Conservation (phyloP, 2,329 filamentous ascomycete species). For the Pseudogymnoascus sp. region DNA sequence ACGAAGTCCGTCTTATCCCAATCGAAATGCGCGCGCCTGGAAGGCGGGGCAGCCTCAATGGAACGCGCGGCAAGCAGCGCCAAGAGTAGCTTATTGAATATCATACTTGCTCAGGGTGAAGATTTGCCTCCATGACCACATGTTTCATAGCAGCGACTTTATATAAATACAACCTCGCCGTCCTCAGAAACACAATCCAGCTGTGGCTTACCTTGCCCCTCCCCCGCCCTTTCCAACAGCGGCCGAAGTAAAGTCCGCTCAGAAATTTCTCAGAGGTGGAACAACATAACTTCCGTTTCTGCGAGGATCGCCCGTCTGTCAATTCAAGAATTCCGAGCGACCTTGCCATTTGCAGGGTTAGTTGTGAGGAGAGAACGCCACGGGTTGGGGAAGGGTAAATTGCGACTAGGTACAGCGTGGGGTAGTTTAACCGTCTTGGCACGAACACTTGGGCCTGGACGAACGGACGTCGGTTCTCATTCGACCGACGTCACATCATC, state of each 20-base stretch:
- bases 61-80: not conserved
- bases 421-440: slow-evolving; percentile 1
- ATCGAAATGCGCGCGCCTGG: slow-evolving; percentile 11
- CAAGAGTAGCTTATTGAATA: slow-evolving; percentile 1
- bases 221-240: not conserved
- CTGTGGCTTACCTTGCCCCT: not conserved
- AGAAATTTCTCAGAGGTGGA: not conserved
- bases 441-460: not conserved
- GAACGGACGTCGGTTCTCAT: not conserved
- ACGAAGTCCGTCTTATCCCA: slow-evolving; percentile 14
- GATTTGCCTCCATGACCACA: not conserved
- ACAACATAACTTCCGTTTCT: slow-evolving; percentile 5
- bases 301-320: not conserved
- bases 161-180: not conserved
- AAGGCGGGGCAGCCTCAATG: not conserved
- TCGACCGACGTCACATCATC: not conserved
- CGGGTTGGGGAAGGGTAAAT: not conserved
- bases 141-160: not conserved
- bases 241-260: not conserved
- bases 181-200: not conserved
- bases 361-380: not conserved
- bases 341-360: not conserved
- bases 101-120: not conserved
- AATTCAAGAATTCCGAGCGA: not conserved
- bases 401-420: not conserved